Evolutionary conservation across 768 basidiomycete species (phyloP).

Genomic region (Clavulina sp.): DNA sequence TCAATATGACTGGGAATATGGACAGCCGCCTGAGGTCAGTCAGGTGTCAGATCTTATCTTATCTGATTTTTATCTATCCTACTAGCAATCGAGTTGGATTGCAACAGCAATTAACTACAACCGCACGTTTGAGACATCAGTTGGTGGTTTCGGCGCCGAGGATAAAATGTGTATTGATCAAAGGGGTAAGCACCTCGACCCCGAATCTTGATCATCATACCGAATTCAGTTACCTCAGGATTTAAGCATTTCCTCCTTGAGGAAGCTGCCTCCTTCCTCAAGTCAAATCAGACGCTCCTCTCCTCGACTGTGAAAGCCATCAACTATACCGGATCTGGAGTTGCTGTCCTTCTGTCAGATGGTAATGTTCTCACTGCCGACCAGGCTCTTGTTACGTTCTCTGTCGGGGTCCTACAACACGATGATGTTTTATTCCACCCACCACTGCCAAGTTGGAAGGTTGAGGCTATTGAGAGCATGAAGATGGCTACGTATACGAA

Average conservation of each 20-base stretch:
- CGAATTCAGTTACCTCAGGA: not conserved
- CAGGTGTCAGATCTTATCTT: too few species aligned
- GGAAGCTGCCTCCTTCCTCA: constrained; percentile 40
- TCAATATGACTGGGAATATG: constrained; percentile 34
- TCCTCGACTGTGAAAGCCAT: constrained; percentile 35
- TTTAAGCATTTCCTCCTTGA: constrained; percentile 38
- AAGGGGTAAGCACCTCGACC: constrained; percentile 23
- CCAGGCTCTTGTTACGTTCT: constrained; percentile 50
- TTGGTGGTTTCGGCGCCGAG: constrained; percentile 36
- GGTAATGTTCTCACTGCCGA: constrained; percentile 32
- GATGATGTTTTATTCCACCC: constrained; percentile 41
- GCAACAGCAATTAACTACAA: constrained; percentile 33
- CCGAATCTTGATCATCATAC: not conserved
- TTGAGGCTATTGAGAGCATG: constrained; percentile 46
- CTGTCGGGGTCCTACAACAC: constrained; percentile 50
- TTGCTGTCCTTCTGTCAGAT: constrained; percentile 29
- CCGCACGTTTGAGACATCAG: constrained; percentile 34
- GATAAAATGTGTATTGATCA: constrained; percentile 41
- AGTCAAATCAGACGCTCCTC: constrained; percentile 28
- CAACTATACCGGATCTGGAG: constrained; percentile 27
- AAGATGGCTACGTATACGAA: constrained; percentile 51
- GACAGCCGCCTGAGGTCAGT: constrained; percentile 43
- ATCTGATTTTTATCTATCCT: too few species aligned
- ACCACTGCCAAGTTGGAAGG: constrained; percentile 37
- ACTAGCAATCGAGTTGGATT: constrained; percentile 9